Evolutionary conservation across 2,329 filamentous ascomycete genomes (phyloP).

Genomic region (Coniochaeta prunicola): DNA sequence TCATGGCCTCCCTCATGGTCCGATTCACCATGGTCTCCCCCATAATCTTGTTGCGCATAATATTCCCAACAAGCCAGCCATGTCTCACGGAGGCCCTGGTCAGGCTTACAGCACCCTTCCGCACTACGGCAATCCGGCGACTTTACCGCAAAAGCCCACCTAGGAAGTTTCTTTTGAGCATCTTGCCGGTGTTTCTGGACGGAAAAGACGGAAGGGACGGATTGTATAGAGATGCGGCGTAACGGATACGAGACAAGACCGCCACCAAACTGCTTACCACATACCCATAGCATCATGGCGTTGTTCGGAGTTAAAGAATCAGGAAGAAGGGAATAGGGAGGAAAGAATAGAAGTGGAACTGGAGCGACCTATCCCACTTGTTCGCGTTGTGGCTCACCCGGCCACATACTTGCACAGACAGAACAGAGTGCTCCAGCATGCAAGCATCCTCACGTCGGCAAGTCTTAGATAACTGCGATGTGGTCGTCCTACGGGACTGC

Average conservation of each 20-base stretch:
- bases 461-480: neutral
- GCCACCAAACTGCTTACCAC: neutral
- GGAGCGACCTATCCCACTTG: neutral
- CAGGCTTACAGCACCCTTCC: slow-evolving; percentile 47
- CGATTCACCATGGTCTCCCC: slow-evolving; percentile 28
- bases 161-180: slow-evolving; percentile 14
- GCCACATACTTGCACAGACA: neutral
- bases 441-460: neutral
- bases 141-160: slow-evolving; percentile 51
- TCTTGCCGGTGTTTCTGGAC: slow-evolving; percentile 9
- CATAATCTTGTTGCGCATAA: slow-evolving; percentile 23
- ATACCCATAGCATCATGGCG: slow-evolving; percentile 1
- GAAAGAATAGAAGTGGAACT: neutral
- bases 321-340: neutral
- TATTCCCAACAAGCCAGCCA: slow-evolving; percentile 38
- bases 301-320: neutral
- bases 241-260: neutral
- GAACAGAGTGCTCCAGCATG: neutral
- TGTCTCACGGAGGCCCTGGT: slow-evolving; percentile 30
- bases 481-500: neutral
- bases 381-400: neutral
- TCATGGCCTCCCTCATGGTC: slow-evolving; percentile 12
- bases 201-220: neutral
- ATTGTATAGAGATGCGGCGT: neutral
- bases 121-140: slow-evolving; percentile 52